Percentiles rank a stretch among this genome's conserved stretches.
phyloP scores from a whole-genome alignment of 495 filamentous ascomycete genomes.

The Penicillium coprophilum region DNA sequence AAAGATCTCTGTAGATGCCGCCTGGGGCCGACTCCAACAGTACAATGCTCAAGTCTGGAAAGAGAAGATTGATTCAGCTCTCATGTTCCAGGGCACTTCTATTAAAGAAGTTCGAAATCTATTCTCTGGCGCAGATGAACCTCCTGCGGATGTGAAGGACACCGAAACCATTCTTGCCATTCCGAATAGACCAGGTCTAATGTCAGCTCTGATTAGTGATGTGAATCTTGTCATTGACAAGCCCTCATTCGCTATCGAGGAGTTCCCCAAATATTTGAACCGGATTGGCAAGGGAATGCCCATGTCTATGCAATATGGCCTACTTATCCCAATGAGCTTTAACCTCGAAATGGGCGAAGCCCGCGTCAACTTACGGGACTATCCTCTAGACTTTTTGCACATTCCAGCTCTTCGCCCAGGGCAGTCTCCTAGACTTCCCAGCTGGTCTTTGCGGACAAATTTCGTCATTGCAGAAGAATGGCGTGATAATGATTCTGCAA shows the following conservation, averaged over 20 bases:
- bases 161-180: conserved; percentile 83
- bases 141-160: conserved; percentile 77
- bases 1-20: conserved; percentile 69
- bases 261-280: conserved; percentile 80
- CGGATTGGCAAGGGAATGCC: conserved; percentile 95
- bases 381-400: conserved; percentile 89
- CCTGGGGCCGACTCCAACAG: conserved; percentile 68
- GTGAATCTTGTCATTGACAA: conserved; percentile 86
- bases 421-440: conserved; percentile 77
- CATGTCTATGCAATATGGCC: conserved; percentile 79
- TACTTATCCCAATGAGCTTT: conserved; percentile 87
- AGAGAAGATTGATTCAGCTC: conserved; percentile 76
- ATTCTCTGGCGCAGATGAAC: conserved; percentile 81
- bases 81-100: conserved; percentile 64
- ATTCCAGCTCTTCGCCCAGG: conserved; percentile 77
- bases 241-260: conserved; percentile 79
- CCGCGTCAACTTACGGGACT: conserved; percentile 80
- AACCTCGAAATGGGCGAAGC: conserved; percentile 91
- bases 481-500: conserved; percentile 70
- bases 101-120: conserved; percentile 77
- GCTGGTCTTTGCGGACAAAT: conserved; percentile 81
- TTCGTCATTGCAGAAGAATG: conserved; percentile 98
- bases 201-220: conserved; percentile 79
- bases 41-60: conserved; percentile 93
- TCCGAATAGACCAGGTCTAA: conserved; percentile 80